phyloP scores from a whole-genome alignment of 73 alveolate species.

The Tetrahymena malaccensis region DNA sequence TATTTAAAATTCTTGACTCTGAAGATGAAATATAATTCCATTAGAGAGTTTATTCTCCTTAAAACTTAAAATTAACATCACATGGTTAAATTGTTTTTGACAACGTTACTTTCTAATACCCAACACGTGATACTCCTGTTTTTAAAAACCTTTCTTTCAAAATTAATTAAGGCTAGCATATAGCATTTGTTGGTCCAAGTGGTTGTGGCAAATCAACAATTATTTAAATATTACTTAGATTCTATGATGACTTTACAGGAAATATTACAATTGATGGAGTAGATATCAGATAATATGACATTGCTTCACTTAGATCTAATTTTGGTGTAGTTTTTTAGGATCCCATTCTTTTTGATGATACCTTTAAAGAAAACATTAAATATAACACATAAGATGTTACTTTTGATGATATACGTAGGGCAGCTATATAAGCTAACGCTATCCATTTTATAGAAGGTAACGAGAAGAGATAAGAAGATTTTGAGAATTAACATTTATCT shows the following conservation, averaged over 20 bases:
- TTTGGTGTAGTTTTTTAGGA: slow-evolving; percentile 89
- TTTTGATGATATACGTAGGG: slow-evolving; percentile 59
- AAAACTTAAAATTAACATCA: not conserved
- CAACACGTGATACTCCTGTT: slow-evolving; percentile 47
- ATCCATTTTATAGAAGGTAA: slow-evolving; percentile 21
- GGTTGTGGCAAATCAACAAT: slow-evolving; percentile 95
- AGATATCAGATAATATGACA: slow-evolving; percentile 48
- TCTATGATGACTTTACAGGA: slow-evolving; percentile 82
- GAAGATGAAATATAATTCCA: slow-evolving; percentile 41
- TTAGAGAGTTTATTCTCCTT: not conserved
- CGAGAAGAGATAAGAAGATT: not conserved
- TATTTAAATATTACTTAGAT: slow-evolving; percentile 76
- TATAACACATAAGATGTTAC: slow-evolving; percentile 63
- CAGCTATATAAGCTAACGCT: slow-evolving; percentile 69
- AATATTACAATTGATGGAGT: slow-evolving; percentile 61
- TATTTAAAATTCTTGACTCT: slow-evolving; percentile 39
- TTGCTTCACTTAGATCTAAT: slow-evolving; percentile 50
- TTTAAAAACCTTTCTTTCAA: slow-evolving; percentile 46
- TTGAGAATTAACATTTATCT: not conserved
- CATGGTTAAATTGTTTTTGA: slow-evolving; percentile 81
- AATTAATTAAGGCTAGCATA: slow-evolving; percentile 67
- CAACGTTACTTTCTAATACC: slow-evolving; percentile 84
- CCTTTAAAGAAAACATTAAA: slow-evolving; percentile 65
- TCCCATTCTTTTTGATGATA: slow-evolving; percentile 75
- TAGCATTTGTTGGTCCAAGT: slow-evolving; percentile 82